Base-by-base conservation (phyloP, 2,329 filamentous ascomycete species). In the Xylariaceae sp. region DNA sequence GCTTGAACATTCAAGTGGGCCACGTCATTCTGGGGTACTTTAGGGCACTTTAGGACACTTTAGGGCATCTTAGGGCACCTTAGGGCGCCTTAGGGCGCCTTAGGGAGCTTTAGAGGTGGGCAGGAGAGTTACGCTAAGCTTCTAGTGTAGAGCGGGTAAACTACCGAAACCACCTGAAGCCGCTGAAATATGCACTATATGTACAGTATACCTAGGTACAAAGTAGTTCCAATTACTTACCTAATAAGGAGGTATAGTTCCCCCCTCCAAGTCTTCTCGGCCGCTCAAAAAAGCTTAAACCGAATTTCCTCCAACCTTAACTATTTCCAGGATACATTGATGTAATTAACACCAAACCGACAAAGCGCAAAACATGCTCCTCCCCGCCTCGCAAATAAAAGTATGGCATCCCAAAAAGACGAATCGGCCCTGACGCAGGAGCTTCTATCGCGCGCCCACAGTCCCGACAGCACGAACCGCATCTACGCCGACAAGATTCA, bases 401-500 rank as follows among this genome's bases (percentile, higher is more conserved):
- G 47, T 19, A 79, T 79, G 76, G 67, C 74, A 12, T 61, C 69
- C 44, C 60, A 60, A 18, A 60, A 64, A 40, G 66, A 67, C 44
- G 53, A 67, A 40, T 74, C 76, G 50, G 68, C 75, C 44, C 69
- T 84, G 9, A 86, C 85, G 0, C 81, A 86, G 61, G 75, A 80
- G 7, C 85, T 97, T 48, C 87, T 98, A 50, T 75, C 82, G 5
- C 87, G 90, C 66, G 91, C 91, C 9, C 91, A 96, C 75, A 88
- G 90, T 2, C 88, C 91, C 21, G 82, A 89, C 62, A 87, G 83
- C 54, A 85, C 87, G 52, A 77, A 79, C 32, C 82, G 86, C 51
- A 90, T 96, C 73, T 93, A 89, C 79, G 80, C 82, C 60, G 90
- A 96, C 62, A 92, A 92, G 74, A 85, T 96, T 71, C 86, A 91